Evolutionary conservation across 2,329 filamentous ascomycete genomes (phyloP).

Genomic region (Diaporthe sp.): DNA sequence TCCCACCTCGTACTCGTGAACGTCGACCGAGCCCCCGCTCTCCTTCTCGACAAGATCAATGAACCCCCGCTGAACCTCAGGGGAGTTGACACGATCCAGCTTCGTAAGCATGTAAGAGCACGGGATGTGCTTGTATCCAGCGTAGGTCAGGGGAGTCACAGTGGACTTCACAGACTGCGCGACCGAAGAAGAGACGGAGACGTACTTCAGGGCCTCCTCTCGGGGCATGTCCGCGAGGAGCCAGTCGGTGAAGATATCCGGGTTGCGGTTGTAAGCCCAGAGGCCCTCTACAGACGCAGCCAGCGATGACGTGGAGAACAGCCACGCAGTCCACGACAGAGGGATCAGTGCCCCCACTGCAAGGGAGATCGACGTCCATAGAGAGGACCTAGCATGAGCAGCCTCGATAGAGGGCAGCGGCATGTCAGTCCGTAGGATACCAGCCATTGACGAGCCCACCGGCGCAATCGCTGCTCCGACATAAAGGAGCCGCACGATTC

Average conservation of each 20-base stretch:
- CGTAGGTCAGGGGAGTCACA: background rate
- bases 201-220: background rate
- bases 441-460: background rate
- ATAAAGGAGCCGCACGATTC: background rate
- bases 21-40: background rate
- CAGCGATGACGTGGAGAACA: background rate
- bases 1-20: background rate
- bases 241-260: background rate
- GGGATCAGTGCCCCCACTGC: background rate
- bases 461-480: background rate
- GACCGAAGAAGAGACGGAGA: background rate
- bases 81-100: background rate
- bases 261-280: conserved; percentile 1
- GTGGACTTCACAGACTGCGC: conserved; percentile 19
- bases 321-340: background rate
- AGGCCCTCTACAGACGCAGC: conserved; percentile 8
- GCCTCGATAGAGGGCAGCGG: conserved; percentile 13
- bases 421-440: background rate
- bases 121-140: background rate
- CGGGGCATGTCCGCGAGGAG: background rate
- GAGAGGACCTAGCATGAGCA: background rate
- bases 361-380: background rate
- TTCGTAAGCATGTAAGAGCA: background rate
- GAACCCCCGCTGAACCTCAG: background rate
- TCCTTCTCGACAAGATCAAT: background rate